Evolutionary conservation across 345 rosid species (phyloP), one percentile per base, ranked within the genome.

Genomic region (Passiflora organensis): DNA sequence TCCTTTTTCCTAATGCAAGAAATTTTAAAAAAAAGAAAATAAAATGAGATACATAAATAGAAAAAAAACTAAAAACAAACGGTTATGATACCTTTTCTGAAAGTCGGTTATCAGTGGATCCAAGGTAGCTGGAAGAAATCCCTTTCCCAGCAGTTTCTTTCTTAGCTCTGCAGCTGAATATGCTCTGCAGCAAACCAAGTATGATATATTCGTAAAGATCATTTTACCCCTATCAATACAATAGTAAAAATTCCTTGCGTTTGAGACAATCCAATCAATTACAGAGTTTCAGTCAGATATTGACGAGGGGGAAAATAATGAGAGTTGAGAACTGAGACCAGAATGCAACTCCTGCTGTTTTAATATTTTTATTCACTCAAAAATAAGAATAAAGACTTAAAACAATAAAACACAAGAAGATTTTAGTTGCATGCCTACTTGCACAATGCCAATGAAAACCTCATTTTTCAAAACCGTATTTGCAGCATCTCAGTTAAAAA

Each of bases 91-190:
- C 95, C 88, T 84, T 22, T 55, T 65, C 62, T 76, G 74, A 53
- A 82, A 78, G 71, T 81, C 76, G 43, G 55, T 64, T 66, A 82
- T 66, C 78, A 88, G 66, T 12, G 58, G 59, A 51, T 82, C 84
- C 54, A 78, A 71, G 5, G 72, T 64, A 48, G 73, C 67, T 39
- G 66, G 55, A 57, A 81, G 66, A 72, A 73, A 81, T 49, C 66
- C 82, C 83, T 84, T 91, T 44, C 69, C 83, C 8, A 44, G 60
- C 38, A 86, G 72, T 66, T 91, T 91, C 82, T 85, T 91, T 73
- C 74, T 78, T 65, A 91, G 73, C 68, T 88, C 89, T 24, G 55
- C 76, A 13, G 82, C 78, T 36, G 96, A 73, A 72, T 53, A 84
- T 61, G 95, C 86, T 76, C 95, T 91, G 52, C 47, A 56, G 52